phyloP scores from a whole-genome alignment of 192 early-diverging fungal species.

The Funneliformis geosporum region DNA sequence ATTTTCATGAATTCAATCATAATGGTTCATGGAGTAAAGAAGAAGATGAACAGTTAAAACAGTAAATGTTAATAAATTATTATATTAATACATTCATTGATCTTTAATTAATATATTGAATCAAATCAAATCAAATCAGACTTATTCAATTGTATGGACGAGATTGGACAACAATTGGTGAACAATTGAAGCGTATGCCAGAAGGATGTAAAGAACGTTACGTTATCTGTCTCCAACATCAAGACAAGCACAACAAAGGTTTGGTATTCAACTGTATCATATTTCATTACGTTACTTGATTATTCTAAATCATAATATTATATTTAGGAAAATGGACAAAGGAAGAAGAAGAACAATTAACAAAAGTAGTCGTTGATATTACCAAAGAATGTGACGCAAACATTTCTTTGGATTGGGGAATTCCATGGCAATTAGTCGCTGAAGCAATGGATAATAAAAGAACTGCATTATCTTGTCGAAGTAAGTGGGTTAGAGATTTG shows the following conservation, averaged over 20 bases:
- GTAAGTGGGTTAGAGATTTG: slow-evolving; percentile 3
- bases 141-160: slow-evolving; percentile 30
- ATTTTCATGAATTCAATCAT: slow-evolving; percentile 39
- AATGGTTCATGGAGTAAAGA: slow-evolving; percentile 37
- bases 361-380: slow-evolving; percentile 35
- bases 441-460: slow-evolving; percentile 8
- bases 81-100: too few species aligned
- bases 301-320: background rate
- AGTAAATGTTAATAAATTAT: background rate
- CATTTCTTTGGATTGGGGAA: slow-evolving; percentile 4
- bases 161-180: slow-evolving; percentile 40
- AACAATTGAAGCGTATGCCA: slow-evolving; percentile 36
- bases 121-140: too few species aligned
- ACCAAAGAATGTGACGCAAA: background rate
- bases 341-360: slow-evolving; percentile 34
- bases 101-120: too few species aligned
- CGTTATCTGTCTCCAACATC: slow-evolving; percentile 32
- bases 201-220: slow-evolving; percentile 41
- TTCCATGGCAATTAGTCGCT: background rate
- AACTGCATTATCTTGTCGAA: background rate
- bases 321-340: slow-evolving; percentile 31
- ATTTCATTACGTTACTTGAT: background rate
- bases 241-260: background rate
- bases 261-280: background rate
- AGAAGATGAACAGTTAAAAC: slow-evolving; percentile 35